Conservation (phyloP, 306 rosid species). For the Potentilla sterilis region DNA sequence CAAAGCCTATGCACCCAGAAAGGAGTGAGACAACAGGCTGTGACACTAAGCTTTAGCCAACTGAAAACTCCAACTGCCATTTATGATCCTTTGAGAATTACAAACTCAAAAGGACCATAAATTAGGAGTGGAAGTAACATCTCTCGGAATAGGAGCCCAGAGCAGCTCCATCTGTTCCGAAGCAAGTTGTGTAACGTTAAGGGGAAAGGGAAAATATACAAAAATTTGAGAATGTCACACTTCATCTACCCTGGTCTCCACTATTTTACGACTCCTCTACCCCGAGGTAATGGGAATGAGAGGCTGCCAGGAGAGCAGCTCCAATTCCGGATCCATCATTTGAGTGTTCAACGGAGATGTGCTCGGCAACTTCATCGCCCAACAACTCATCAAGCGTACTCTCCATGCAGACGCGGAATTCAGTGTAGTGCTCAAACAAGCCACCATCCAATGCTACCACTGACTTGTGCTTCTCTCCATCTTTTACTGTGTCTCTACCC, state of each 20-base stretch:
- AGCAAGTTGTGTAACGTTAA: constrained; percentile 17
- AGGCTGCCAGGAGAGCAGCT: constrained; percentile 94
- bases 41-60: constrained; percentile 25
- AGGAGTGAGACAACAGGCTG: constrained; percentile 23
- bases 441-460: constrained; percentile 93
- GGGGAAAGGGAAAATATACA: constrained; percentile 21
- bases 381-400: constrained; percentile 69
- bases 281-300: constrained; percentile 78
- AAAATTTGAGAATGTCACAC: constrained; percentile 36
- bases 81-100: constrained; percentile 24
- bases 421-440: constrained; percentile 72
- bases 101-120: constrained; percentile 32
- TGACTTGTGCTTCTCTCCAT: constrained; percentile 66
- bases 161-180: constrained; percentile 22
- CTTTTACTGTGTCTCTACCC: constrained; percentile 72
- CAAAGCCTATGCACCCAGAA: constrained; percentile 19
- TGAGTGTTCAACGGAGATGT: constrained; percentile 57
- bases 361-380: constrained; percentile 64
- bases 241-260: constrained; percentile 22
- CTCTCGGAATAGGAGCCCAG: constrained; percentile 29
- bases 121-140: constrained; percentile 36
- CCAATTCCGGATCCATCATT: constrained; percentile 96
- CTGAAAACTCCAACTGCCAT: constrained; percentile 13
- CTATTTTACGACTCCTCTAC: constrained; percentile 49
- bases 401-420: constrained; percentile 78